Evolutionary conservation across 306 rosid genomes (phyloP).

Genomic region (Malus domestica): DNA sequence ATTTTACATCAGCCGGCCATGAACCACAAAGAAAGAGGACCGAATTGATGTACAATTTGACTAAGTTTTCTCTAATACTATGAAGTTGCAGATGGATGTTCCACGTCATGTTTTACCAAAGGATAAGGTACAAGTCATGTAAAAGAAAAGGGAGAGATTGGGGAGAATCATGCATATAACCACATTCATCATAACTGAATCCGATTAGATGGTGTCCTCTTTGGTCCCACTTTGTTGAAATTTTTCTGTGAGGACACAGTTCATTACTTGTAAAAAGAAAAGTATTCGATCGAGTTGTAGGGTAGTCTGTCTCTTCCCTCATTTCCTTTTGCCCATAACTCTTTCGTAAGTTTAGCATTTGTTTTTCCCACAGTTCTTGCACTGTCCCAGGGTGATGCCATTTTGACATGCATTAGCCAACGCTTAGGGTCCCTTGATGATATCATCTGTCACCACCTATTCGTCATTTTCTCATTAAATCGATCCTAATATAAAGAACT

Average conservation of each 20-base stretch:
- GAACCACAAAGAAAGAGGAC: no score
- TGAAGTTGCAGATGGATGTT: neutral
- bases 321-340: neutral
- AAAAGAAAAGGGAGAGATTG: neutral
- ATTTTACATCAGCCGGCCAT: neutral
- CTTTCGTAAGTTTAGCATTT: neutral
- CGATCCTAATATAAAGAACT: no score
- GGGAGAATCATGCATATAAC: slow-evolving; percentile 1
- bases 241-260: neutral
- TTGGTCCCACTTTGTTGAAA: slow-evolving; percentile 21
- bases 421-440: no score
- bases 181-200: slow-evolving; percentile 22
- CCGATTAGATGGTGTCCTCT: slow-evolving; percentile 19
- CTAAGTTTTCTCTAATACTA: neutral
- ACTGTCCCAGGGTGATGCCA: slow-evolving; percentile 1
- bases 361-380: neutral
- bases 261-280: neutral
- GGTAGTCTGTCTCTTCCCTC: neutral
- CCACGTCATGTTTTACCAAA: neutral
- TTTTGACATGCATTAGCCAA: neutral
- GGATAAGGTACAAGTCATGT: slow-evolving; percentile 5
- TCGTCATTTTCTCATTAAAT: no score
- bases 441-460: no score
- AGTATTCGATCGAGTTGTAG: neutral
- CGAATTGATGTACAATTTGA: neutral